Evolutionary conservation across 2,329 filamentous ascomycete species (phyloP).

Genomic region (Fusarium newnesense): DNA sequence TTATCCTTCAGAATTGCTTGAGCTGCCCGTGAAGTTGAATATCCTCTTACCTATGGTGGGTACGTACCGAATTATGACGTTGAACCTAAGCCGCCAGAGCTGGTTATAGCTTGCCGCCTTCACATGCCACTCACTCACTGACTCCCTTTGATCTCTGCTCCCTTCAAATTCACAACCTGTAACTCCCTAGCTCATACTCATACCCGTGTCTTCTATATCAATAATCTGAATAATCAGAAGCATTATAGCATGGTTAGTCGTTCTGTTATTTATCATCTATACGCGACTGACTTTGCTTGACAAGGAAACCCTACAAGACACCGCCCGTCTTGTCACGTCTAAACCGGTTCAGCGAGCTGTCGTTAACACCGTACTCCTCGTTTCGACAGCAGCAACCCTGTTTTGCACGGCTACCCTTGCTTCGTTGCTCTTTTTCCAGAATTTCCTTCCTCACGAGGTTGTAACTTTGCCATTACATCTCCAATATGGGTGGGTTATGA

Average conservation of each 20-base stretch:
- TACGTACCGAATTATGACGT: constrained; percentile 41
- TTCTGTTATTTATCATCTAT: neutral
- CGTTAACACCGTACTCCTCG: constrained; percentile 59
- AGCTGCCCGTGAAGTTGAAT: neutral
- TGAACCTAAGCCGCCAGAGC: constrained; percentile 18
- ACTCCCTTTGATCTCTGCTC: constrained; percentile 9
- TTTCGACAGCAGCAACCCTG: constrained; percentile 55
- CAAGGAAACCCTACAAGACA: constrained; percentile 52
- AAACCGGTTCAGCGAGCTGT: constrained; percentile 61
- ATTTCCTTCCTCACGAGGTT: constrained; percentile 66
- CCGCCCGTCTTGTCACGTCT: constrained; percentile 57
- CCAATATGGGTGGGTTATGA: constrained; percentile 66
- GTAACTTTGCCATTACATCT: constrained; percentile 64
- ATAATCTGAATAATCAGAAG: constrained; percentile 2
- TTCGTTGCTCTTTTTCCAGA: constrained; percentile 65
- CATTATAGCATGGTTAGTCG: constrained; percentile 33
- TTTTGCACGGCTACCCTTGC: constrained; percentile 59
- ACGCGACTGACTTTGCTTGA: constrained; percentile 7
- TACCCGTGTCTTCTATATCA: constrained; percentile 10
- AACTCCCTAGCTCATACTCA: constrained; percentile 1
- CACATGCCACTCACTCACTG: constrained; percentile 36
- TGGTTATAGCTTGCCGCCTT: constrained; percentile 17
- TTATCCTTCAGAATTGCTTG: neutral
- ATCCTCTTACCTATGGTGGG: neutral
- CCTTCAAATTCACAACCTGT: constrained; percentile 8